Base-by-base conservation (phyloP, 495 filamentous ascomycete species). In the Penicillium pulvis region DNA sequence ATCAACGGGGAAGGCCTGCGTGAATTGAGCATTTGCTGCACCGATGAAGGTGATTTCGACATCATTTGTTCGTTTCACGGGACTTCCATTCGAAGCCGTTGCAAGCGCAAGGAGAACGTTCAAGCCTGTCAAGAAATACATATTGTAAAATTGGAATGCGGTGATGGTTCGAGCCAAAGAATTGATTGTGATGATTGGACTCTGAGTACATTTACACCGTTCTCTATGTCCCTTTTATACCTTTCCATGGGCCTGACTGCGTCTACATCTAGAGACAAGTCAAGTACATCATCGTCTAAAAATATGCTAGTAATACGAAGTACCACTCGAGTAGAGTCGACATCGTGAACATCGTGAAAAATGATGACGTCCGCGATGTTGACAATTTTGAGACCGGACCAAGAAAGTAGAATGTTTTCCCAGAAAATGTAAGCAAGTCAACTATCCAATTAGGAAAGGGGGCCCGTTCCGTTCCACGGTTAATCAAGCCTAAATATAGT, bases 31-130 rank as follows among this genome's bases (percentile, higher is more conserved):
- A 31, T 49, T 19, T 6, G 46, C 46, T 49, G 46, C 46, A 10
- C 46, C 46, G 14, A 49, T 31, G 26, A 49, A 49, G 9, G 46
- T 49, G 26, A 49, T 49, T 4, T 49, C 46, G 7, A 49, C 46
- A 1, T 56, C 26, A 4, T 28, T 8, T 14, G 46, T 49, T 30
- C 46, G 26, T 24, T 49, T 49, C 12, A 49, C 3, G 3, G 46
- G 46, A 6, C 26, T 30, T 6, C 12, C 46, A 19, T 8, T 30
- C 6, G 46, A 49, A 9, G 24, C 26, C 4, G 23, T 30, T 1
- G 46, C 46, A 12, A 49, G 46, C 4, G 26, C 46, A 49, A 30
- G 24, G 24, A 49, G 8, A 31, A 49, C 4, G 26, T 30, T 49
- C 23, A 49, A 28, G 7, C 46, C 23, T 31, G 46, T 33, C 16